A percentile compares a stretch with the other conserved stretches of the same genome.
Evolutionary conservation across 192 early-diverging fungal species (phyloP).

Genomic region (Coemansia sp.): DNA sequence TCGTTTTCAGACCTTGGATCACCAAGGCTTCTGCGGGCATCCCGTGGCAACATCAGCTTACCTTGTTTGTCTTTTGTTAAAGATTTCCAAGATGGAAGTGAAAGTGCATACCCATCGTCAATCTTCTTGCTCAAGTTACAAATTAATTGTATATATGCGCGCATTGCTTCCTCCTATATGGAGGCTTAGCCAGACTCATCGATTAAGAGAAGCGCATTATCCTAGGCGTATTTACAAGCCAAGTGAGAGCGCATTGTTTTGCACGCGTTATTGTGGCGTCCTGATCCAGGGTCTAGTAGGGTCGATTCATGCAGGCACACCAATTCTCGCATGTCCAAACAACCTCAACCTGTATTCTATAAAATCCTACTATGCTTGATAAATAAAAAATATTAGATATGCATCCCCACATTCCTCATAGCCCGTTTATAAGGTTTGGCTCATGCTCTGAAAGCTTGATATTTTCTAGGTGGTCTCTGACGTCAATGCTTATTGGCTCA

Average conservation of each 20-base stretch:
- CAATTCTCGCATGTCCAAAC: too few species aligned
- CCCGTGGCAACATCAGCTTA: constrained; percentile 7
- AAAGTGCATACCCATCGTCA: neutral
- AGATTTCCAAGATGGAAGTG: neutral
- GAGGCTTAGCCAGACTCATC: neutral
- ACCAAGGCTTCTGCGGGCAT: constrained; percentile 6
- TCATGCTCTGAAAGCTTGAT: constrained; percentile 1
- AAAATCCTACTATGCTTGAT: too few species aligned
- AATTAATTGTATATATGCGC: neutral
- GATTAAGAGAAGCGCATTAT: neutral
- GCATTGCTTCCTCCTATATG: neutral
- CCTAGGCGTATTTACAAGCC: neutral
- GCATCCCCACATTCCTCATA: neutral
- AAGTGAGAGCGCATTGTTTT: neutral
- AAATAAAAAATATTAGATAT: neutral
- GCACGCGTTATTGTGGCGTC: neutral
- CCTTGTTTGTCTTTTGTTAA: neutral
- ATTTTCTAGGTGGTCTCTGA: constrained; percentile 30
- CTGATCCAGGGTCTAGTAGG: neutral
- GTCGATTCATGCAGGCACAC: neutral
- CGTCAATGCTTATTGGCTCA: constrained; percentile 30
- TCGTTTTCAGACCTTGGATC: neutral
- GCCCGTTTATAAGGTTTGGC: neutral
- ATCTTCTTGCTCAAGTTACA: neutral
- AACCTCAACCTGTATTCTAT: too few species aligned